These are phyloP conservation scores for Seiridium cupressi DNA, from an alignment of 2,329 filamentous ascomycete species.

Conservation along the genomic window DNA sequence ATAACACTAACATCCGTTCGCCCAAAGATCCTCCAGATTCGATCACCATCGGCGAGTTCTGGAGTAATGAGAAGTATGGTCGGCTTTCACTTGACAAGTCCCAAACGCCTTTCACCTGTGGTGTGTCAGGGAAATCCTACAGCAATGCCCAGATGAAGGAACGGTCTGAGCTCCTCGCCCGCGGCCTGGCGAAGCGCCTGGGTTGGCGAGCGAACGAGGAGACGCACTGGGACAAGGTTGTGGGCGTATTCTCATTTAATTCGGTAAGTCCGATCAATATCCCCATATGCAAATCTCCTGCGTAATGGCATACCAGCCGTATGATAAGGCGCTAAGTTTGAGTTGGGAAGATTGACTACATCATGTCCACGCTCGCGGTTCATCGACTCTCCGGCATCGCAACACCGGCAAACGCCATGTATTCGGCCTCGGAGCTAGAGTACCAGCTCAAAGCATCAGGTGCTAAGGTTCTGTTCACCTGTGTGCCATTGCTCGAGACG, in stretches of 20 bases:
- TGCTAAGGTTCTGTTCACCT: constrained; percentile 69
- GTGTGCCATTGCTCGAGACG: constrained; percentile 58
- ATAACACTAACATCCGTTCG: not conserved
- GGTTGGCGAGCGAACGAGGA: constrained; percentile 69
- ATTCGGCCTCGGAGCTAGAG: constrained; percentile 63
- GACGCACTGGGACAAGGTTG: constrained; percentile 74
- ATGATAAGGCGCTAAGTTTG: not conserved
- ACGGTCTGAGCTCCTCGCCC: constrained; percentile 63
- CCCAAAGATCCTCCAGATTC: constrained; percentile 52
- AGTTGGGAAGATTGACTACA: constrained; percentile 54
- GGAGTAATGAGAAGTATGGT: constrained; percentile 67
- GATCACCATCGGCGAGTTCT: constrained; percentile 67
- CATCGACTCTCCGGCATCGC: constrained; percentile 67
- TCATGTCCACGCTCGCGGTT: constrained; percentile 65
- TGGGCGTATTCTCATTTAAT: constrained; percentile 71
- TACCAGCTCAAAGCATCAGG: constrained; percentile 65
- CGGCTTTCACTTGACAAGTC: constrained; percentile 59
- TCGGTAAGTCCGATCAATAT: constrained; percentile 37
- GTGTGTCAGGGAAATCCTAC: constrained; percentile 63
- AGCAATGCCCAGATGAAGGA: constrained; percentile 60
- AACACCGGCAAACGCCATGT: constrained; percentile 69
- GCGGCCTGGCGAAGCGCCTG: constrained; percentile 63
- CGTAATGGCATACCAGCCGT: not conserved
- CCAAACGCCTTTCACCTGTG: constrained; percentile 69
- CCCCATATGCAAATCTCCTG: not conserved